Base-by-base conservation (phyloP, 2,329 filamentous ascomycete genomes). In the Aureobasidium uvarum region DNA sequence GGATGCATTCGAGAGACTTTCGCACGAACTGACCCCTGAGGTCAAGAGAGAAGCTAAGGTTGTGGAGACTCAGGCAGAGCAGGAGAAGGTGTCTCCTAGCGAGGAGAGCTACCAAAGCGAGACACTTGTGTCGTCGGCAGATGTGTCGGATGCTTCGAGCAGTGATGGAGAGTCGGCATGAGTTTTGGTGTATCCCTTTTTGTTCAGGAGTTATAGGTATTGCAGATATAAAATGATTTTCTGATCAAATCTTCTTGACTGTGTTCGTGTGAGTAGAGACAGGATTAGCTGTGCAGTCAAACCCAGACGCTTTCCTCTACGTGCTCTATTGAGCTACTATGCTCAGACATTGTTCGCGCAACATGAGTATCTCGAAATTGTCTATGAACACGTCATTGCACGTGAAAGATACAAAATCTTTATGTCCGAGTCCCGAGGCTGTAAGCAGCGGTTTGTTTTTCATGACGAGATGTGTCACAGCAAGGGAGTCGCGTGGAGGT, bases 391-490 rank as follows among this genome's bases (percentile, higher is more conserved):
- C 18, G 31, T 38, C 11, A 2, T 25, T 6, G 13, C 51, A 55
- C 20, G 20, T 25, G 51, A 54, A 23, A 33, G 11, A 10, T 3
- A 6, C n/a, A 20, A 16, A 10, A 8, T 16, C 10, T n/a, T n/a
- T 36, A 16, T 7, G 5, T 43, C 52, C 36, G 52, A 43, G 36
- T 56, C 14, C 52, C 52, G 52, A 56, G 52, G 38, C 25, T 10
- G 38, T 23, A 36, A 25, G 18, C 16, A 56, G 16, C 38, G 38
- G 16, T 14, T 55, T 20, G 20, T 38, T 28, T 58, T 43, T 28
- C 38, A 58, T 43, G 54, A 56, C 54, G 54, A 41, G 54, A 56
- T 45, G 54, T 33, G 38, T 43, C 38, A 51, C 18, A 31, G 33
- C 41, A 50, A 60, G n/a, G 33, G 31, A 51, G 33, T 33, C 38